Base-by-base conservation (phyloP, 192 early-diverging fungal species). In the Backusella circina region DNA sequence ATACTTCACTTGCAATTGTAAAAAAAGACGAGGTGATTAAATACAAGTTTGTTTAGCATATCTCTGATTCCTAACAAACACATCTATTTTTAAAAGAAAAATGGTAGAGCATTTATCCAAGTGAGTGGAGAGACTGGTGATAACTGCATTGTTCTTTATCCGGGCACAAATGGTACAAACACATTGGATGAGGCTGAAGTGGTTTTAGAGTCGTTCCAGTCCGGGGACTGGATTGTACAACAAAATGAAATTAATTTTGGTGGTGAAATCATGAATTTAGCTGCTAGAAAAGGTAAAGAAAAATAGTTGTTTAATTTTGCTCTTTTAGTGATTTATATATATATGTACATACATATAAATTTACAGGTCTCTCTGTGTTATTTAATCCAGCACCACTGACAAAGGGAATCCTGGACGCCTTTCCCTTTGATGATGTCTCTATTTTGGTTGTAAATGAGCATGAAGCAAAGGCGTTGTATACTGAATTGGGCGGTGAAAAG, bases 41-140 rank as follows among this genome's bases (percentile, higher is more conserved):
- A 15, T 32, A 66, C 23, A 37, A 30, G n/a, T 13, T 31, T 72
- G 5, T 5, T 44, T n/a, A n/a, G 44, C 15, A 47, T 47, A 1
- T 47, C 65, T 57, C 32, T 74, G 26, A 8, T 70, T 30, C 36
- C 26, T 13, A 23, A 61, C 54, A 13, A 61, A 28, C 54, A 61
- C 8, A n/a, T 47, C 6, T n/a, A n/a, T n/a, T 47, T 7, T 36
- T 26, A 7, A 51, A 64, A 91, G 86, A 77, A 85, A 6, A 95
- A 92, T 8, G 96, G 96, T 23, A 86, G 93, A 12, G 96, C 95
- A 10, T 87, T 97, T 30, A 96, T 97, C 67, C 95, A 98, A 83
- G 86, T 95, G 12, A 91, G 90, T 47, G 61, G 75, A 18, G 77
- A 78, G 35, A 86, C 84, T 0, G 90, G 90, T 41, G 96, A 98